A percentile compares a stretch with the other conserved stretches of the same genome.
Conservation (phyloP, 345 rosid species). For the Hevea brasiliensis region DNA sequence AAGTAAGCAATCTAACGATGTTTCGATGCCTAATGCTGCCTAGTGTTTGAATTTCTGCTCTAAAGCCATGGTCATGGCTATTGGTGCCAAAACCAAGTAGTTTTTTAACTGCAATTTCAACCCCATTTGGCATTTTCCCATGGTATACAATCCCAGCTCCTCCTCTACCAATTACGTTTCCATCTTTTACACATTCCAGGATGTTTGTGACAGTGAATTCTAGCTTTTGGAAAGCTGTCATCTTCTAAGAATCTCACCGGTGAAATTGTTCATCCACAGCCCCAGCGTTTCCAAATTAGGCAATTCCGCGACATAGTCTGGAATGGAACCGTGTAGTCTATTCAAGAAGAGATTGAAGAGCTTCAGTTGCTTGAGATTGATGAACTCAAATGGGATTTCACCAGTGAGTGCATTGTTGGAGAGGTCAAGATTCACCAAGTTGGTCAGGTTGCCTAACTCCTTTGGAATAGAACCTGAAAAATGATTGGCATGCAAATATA, state of each 20-base stretch:
- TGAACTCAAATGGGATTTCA: no score
- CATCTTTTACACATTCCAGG: constrained; percentile 86
- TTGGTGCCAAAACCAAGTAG: constrained; percentile 54
- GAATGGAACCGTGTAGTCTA: no score
- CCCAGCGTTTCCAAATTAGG: no score
- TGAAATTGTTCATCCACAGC: no score
- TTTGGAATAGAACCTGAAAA: no score
- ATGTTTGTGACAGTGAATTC: constrained; percentile 70
- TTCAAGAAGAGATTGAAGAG: no score
- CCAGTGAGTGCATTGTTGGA: no score
- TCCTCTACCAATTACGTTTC: constrained; percentile 83
- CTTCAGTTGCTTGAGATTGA: no score
- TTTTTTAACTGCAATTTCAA: constrained; percentile 83
- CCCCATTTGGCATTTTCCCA: constrained; percentile 83
- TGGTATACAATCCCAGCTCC: constrained; percentile 90
- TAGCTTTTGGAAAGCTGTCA: constrained; percentile 77
- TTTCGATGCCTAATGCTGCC: constrained; percentile 89
- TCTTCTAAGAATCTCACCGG: constrained; percentile 72
- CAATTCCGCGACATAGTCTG: no score
- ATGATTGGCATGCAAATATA: no score
- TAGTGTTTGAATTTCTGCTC: constrained; percentile 83
- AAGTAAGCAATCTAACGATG: constrained; percentile 80
- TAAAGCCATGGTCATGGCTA: constrained; percentile 79
- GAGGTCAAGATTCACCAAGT: no score
- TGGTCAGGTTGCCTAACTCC: no score